Evolutionary conservation across 2,329 filamentous ascomycete species (phyloP).

Genomic region (Zasmidium cellare): DNA sequence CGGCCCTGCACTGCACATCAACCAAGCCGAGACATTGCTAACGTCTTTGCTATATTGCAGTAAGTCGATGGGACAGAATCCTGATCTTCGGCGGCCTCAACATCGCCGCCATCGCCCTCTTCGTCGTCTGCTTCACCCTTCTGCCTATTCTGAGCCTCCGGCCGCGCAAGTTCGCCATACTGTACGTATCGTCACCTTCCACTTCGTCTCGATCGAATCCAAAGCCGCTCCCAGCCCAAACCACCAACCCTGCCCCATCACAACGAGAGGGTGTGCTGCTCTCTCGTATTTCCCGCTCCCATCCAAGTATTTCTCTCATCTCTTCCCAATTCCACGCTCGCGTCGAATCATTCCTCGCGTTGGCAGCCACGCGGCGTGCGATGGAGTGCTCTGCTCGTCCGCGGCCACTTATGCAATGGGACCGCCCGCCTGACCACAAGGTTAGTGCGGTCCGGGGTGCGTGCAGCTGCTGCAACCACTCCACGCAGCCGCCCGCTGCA

Average conservation of each 20-base stretch:
- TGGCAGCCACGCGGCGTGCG: conserved; percentile 28
- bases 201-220: conserved; percentile 9
- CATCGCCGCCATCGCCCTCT: conserved; percentile 83
- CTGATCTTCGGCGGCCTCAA: conserved; percentile 92
- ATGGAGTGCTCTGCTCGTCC: conserved; percentile 22
- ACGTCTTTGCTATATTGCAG: conserved; percentile 52
- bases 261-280: conserved; percentile 25
- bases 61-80: conserved; percentile 95
- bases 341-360: conserved; percentile 17
- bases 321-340: conserved; percentile 17
- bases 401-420: conserved; percentile 33
- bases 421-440: conserved; percentile 34
- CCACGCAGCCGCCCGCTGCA: conserved; percentile 24
- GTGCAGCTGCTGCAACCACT: conserved; percentile 22
- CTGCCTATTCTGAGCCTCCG: conserved; percentile 79
- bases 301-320: conserved; percentile 12
- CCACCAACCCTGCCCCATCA: conserved; percentile 11
- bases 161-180: conserved; percentile 90
- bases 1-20: conserved; percentile 8
- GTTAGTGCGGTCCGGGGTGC: conserved; percentile 28
- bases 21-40: conserved; percentile 35
- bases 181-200: conserved; percentile 67
- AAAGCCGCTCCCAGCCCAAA: conserved; percentile 12
- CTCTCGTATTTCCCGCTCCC: conserved; percentile 18
- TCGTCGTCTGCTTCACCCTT: conserved; percentile 87